These are phyloP conservation scores for Noccaea bulbosa DNA, from an alignment of 345 rosid species.

Conservation along the genomic window DNA sequence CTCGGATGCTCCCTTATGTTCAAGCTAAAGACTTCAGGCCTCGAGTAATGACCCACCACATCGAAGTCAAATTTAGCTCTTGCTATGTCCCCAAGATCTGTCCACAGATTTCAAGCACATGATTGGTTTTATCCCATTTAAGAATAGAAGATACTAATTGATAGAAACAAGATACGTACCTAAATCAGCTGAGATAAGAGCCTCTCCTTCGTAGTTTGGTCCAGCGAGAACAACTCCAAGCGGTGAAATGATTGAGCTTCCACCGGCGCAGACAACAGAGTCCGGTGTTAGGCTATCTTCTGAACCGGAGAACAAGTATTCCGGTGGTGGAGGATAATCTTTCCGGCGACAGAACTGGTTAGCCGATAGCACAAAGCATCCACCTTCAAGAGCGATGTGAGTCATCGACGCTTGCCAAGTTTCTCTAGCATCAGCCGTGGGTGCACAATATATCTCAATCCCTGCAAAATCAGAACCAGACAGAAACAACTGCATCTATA, in stretches of 20 bases:
- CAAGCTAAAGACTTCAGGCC: conserved; percentile 92
- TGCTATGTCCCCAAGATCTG: conserved; percentile 94
- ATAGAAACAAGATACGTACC: conserved; percentile 49
- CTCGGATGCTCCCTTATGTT: conserved; percentile 80
- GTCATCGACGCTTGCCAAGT: conserved; percentile 91
- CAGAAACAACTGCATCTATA: not conserved
- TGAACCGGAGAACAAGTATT: conserved; percentile 65
- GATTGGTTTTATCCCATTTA: not conserved
- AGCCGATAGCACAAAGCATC: conserved; percentile 88
- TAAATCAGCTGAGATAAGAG: conserved; percentile 81
- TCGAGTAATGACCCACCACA: conserved; percentile 91
- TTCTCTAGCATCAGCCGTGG: conserved; percentile 88
- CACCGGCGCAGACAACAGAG: conserved; percentile 88
- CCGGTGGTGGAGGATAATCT: conserved; percentile 93
- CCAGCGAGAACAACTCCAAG: conserved; percentile 83
- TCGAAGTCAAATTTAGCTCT: conserved; percentile 91
- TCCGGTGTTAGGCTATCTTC: conserved; percentile 73
- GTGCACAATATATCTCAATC: conserved; percentile 91
- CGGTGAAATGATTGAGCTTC: conserved; percentile 90
- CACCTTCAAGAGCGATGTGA: conserved; percentile 96
- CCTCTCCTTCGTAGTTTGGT: conserved; percentile 90
- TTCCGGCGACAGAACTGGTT: conserved; percentile 88
- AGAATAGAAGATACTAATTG: not conserved
- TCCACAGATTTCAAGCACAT: not conserved
- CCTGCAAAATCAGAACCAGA: conserved; percentile 49